These are phyloP conservation scores for Acorus calamus DNA, from an alignment of 106 monocot genomes.

Conservation along the genomic window DNA sequence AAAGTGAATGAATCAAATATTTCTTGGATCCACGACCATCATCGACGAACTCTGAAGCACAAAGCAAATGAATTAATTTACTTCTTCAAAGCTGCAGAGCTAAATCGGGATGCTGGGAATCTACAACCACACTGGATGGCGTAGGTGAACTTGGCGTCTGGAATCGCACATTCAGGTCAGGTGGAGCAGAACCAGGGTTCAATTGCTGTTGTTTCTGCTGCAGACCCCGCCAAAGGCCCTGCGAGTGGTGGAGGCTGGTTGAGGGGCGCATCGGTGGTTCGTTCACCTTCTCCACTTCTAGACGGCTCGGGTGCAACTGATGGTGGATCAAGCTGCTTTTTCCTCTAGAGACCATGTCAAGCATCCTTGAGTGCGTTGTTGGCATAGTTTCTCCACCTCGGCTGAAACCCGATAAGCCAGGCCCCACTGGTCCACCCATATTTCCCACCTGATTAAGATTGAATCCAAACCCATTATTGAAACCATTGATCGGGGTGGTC, in stretches of 20 bases:
- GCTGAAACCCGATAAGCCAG: neutral
- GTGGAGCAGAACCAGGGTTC: slow-evolving; percentile 23
- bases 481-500: slow-evolving; percentile 20
- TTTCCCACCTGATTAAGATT: slow-evolving; percentile 5
- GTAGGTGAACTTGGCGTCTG: slow-evolving; percentile 46
- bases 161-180: slow-evolving; percentile 51
- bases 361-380: slow-evolving; percentile 21
- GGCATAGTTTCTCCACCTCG: neutral
- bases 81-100: slow-evolving; percentile 58
- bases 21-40: neutral
- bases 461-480: slow-evolving; percentile 15
- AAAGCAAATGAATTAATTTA: too few relatives aligned
- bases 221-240: slow-evolving; percentile 13
- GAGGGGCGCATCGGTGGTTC: neutral
- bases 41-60: neutral
- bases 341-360: slow-evolving; percentile 40
- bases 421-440: neutral
- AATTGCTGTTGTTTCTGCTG: neutral
- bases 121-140: slow-evolving; percentile 11
- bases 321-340: slow-evolving; percentile 2
- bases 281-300: slow-evolving; percentile 4
- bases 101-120: slow-evolving; percentile 60
- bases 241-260: slow-evolving; percentile 1
- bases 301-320: neutral
- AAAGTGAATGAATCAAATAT: too few relatives aligned